Evolutionary conservation across 2,329 filamentous ascomycete genomes (phyloP).

Genomic region (Aspergillus pseudoterreus): DNA sequence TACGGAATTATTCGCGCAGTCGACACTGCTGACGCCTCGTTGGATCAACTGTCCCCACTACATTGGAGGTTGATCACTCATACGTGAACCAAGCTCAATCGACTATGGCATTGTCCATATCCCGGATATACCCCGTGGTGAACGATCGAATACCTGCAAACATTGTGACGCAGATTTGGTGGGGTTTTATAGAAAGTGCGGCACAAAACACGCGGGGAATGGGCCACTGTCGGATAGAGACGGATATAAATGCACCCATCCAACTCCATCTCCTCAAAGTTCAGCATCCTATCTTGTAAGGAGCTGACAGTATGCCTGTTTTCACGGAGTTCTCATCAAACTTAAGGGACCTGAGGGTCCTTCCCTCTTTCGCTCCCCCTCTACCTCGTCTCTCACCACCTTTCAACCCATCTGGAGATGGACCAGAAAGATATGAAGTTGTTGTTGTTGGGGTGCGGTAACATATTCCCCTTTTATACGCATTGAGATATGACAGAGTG

Average conservation of each 20-base stretch:
- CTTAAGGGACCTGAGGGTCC: slow-evolving; percentile 32
- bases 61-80: too few relatives aligned
- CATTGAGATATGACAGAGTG: not conserved
- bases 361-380: slow-evolving; percentile 35
- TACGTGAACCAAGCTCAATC: too few relatives aligned
- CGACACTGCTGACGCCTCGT: too few relatives aligned
- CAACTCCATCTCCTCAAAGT: not conserved
- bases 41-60: too few relatives aligned
- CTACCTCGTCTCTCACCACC: slow-evolving; percentile 33
- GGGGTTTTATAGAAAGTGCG: not conserved
- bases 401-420: slow-evolving; percentile 7
- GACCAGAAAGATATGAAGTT: slow-evolving; percentile 36
- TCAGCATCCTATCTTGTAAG: not conserved
- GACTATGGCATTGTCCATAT: not conserved
- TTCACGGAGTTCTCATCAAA: slow-evolving; percentile 29
- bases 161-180: not conserved
- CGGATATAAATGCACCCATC: not conserved
- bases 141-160: not conserved
- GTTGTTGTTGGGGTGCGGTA: slow-evolving; percentile 31
- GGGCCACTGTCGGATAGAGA: not conserved
- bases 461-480: not conserved
- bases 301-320: slow-evolving; percentile 27
- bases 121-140: not conserved
- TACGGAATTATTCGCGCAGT: too few relatives aligned
- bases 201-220: not conserved